Evolutionary conservation across 176 grass and related monocot species (phyloP).

Genomic region (Lolium rigidum): DNA sequence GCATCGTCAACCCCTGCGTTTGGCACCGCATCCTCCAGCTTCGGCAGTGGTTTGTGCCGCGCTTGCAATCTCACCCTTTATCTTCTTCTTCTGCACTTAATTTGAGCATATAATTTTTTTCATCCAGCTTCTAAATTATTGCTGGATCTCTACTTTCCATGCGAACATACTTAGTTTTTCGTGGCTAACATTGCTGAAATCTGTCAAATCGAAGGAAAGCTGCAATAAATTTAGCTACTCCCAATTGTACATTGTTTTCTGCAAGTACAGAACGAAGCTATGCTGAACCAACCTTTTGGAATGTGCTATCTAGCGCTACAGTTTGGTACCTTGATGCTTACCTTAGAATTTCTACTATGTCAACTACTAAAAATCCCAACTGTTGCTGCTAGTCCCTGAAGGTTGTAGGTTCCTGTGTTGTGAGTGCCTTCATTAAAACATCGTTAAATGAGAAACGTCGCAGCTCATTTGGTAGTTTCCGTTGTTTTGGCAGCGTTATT

Average conservation of each 20-base stretch:
- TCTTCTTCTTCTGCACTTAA: background rate
- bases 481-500: constrained; percentile 16
- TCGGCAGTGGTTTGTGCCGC: constrained; percentile 51
- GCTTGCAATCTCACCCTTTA: background rate
- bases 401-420: background rate
- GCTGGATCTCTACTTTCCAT: constrained; percentile 7
- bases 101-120: too few relatives aligned
- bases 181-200: background rate
- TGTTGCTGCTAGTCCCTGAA: background rate
- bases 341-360: background rate
- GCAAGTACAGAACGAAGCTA: background rate
- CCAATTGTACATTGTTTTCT: background rate
- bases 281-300: background rate
- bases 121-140: background rate
- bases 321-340: constrained; percentile 28
- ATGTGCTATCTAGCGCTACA: background rate
- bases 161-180: background rate
- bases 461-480: background rate
- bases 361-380: constrained; percentile 7
- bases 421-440: constrained; percentile 21
- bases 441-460: background rate
- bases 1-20: constrained; percentile 52
- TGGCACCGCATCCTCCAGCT: constrained; percentile 61
- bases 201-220: background rate
- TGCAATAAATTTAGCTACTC: background rate